Conservation (phyloP, 2,329 filamentous ascomycete genomes). For the Fusarium sp. region DNA sequence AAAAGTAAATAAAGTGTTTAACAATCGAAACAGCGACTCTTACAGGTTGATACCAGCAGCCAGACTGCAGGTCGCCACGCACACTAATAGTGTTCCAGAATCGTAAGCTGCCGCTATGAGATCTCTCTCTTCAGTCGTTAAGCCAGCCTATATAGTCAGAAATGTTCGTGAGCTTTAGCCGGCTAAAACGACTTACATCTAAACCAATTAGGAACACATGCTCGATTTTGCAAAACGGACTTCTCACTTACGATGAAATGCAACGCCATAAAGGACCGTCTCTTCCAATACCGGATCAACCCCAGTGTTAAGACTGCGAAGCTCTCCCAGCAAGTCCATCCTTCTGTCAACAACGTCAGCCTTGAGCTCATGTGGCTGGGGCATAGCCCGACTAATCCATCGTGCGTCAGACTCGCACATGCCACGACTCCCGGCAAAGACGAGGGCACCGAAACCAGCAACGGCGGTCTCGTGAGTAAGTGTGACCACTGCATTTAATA, state of each 20-base stretch:
- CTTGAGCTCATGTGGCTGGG: constrained; percentile 58
- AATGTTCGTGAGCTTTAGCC: background rate
- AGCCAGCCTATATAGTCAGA: constrained; percentile 62
- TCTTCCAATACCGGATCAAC: constrained; percentile 73
- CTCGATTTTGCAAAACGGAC: background rate
- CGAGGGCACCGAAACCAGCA: constrained; percentile 75
- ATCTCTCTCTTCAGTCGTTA: constrained; percentile 81
- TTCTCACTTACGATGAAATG: constrained; percentile 70
- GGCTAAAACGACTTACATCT: constrained; percentile 52
- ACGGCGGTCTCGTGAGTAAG: constrained; percentile 74
- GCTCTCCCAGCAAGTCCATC: constrained; percentile 71
- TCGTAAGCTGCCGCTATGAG: constrained; percentile 78
- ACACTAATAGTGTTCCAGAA: constrained; percentile 72
- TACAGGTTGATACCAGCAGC: constrained; percentile 84
- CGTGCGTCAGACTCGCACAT: constrained; percentile 75
- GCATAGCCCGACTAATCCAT: constrained; percentile 74
- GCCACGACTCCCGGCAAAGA: constrained; percentile 77
- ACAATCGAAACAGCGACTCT: constrained; percentile 10
- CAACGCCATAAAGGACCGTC: constrained; percentile 74
- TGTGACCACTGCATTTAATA: constrained; percentile 76
- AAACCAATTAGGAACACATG: constrained; percentile 7
- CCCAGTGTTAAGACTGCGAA: constrained; percentile 73
- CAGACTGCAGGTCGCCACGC: constrained; percentile 81
- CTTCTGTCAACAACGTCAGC: constrained; percentile 65
- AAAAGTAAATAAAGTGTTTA: constrained; percentile 12